Evolutionary conservation across 2,329 filamentous ascomycete genomes (phyloP).

Genomic region (Beauveria medogensis): DNA sequence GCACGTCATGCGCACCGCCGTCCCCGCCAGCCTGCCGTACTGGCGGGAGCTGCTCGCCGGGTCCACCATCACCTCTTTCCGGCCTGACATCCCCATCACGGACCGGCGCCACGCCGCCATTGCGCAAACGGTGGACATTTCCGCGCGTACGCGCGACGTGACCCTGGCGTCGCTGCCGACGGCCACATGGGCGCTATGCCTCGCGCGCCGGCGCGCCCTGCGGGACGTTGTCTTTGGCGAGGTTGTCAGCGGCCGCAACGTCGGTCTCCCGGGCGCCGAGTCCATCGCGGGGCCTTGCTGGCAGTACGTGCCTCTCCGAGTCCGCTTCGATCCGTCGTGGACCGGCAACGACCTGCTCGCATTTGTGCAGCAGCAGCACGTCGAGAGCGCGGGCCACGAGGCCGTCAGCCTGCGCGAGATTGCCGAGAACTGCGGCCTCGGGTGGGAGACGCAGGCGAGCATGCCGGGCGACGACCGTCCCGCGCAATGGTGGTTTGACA

Average conservation of each 20-base stretch:
- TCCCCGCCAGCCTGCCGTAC: conserved; percentile 47
- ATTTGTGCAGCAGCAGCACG: conserved; percentile 48
- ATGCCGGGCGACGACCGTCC: conserved; percentile 14
- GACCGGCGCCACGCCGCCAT: conserved; percentile 33
- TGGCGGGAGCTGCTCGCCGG: conserved; percentile 52
- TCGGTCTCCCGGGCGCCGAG: conserved; percentile 40
- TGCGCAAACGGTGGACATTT: conserved; percentile 35
- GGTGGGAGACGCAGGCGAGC: conserved; percentile 27
- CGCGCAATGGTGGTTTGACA: conserved; percentile 39
- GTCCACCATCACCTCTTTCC: conserved; percentile 40
- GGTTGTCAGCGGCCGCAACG: conserved; percentile 57
- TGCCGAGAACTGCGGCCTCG: conserved; percentile 33
- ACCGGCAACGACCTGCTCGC: conserved; percentile 44
- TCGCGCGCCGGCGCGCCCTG: conserved; percentile 44
- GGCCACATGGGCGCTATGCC: conserved; percentile 56
- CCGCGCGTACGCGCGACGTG: conserved; percentile 42
- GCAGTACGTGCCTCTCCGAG: conserved; percentile 58
- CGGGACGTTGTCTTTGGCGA: conserved; percentile 58
- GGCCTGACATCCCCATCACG: conserved; percentile 29
- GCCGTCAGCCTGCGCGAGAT: conserved; percentile 48
- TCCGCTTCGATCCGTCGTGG: conserved; percentile 43
- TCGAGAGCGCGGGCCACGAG: conserved; percentile 47
- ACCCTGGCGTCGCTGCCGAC: conserved; percentile 59
- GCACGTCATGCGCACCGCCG: conserved; percentile 30
- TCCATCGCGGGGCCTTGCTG: conserved; percentile 56